A percentile compares a stretch with the other conserved stretches of the same genome.
These are phyloP conservation scores for Phyllachora maydis DNA, from an alignment of 2,329 filamentous ascomycete genomes.

Conservation along the genomic window DNA sequence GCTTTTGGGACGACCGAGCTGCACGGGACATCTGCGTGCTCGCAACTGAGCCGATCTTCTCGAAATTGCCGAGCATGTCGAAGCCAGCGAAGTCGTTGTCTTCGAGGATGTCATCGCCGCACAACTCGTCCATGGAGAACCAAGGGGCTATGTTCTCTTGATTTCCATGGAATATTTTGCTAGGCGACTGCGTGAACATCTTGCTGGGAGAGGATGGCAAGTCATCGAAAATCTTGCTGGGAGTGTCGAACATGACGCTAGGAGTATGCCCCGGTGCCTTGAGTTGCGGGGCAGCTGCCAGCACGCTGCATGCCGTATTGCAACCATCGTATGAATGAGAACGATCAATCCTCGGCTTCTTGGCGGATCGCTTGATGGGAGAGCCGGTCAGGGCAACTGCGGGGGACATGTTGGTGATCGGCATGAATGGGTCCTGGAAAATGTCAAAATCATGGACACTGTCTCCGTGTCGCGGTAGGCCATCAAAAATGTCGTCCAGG, in stretches of 20 bases:
- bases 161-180: constrained; percentile 14
- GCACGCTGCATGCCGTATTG: constrained; percentile 28
- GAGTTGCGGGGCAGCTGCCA: constrained; percentile 26
- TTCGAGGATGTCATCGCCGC: constrained; percentile 33
- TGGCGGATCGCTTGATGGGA: constrained; percentile 41
- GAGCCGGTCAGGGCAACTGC: constrained; percentile 32
- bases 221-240: constrained; percentile 33
- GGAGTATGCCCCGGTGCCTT: constrained; percentile 21
- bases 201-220: constrained; percentile 37
- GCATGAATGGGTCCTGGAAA: constrained; percentile 26
- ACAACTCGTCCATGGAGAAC: constrained; percentile 26
- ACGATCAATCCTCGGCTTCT: constrained; percentile 40
- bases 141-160: constrained; percentile 19
- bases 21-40: constrained; percentile 6
- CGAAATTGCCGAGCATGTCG: constrained; percentile 57
- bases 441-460: constrained; percentile 41
- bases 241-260: constrained; percentile 25
- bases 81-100: constrained; percentile 39
- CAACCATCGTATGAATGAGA: constrained; percentile 41
- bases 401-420: constrained; percentile 19
- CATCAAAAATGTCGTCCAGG: constrained; percentile 34
- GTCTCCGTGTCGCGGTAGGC: constrained; percentile 22
- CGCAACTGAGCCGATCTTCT: constrained; percentile 42
- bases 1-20: constrained; percentile 12
- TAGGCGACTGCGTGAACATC: constrained; percentile 19